These are phyloP conservation scores for Clausena lansium DNA, from an alignment of 345 rosid species.

Conservation along the genomic window DNA sequence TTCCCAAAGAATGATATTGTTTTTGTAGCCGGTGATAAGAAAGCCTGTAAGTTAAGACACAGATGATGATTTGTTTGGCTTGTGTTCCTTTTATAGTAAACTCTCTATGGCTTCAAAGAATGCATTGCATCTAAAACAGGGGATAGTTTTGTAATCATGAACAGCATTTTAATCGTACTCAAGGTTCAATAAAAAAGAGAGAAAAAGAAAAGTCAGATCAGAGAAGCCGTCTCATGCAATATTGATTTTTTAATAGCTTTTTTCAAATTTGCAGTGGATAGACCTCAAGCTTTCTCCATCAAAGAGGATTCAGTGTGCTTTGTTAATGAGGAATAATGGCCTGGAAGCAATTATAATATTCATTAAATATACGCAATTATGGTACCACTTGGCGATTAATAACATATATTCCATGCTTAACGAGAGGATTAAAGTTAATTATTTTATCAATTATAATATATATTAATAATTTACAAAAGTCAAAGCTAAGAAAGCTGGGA, in stretches of 20 bases:
- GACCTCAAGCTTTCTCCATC: slow-evolving; percentile 34
- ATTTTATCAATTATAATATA: slow-evolving; percentile 1
- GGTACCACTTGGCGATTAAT: slow-evolving; percentile 39
- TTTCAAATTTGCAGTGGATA: slow-evolving; percentile 33
- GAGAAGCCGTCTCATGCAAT: slow-evolving; percentile 48
- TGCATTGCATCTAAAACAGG: slow-evolving; percentile 39
- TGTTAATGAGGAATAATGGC: slow-evolving; percentile 38
- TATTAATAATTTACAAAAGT: slow-evolving; percentile 43
- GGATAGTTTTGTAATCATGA: slow-evolving; percentile 36
- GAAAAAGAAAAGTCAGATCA: slow-evolving; percentile 39
- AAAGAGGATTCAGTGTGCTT: slow-evolving; percentile 45
- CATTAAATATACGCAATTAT: slow-evolving; percentile 36
- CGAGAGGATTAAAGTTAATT: slow-evolving; percentile 35
- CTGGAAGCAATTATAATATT: slow-evolving; percentile 26
- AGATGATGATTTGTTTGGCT: slow-evolving; percentile 12
- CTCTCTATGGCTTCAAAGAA: slow-evolving; percentile 26
- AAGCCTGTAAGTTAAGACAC: background rate
- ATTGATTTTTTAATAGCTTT: slow-evolving; percentile 5
- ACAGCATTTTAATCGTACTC: slow-evolving; percentile 31
- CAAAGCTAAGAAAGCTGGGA: slow-evolving; percentile 72
- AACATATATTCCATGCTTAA: slow-evolving; percentile 47
- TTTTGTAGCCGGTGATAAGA: background rate
- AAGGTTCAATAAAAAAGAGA: slow-evolving; percentile 33
- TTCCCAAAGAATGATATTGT: background rate
- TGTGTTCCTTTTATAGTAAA: slow-evolving; percentile 47